Evolutionary conservation across 495 filamentous ascomycete genomes (phyloP), one percentile per base, ranked within the genome.

Genomic region (Daldinia caldariorum): DNA sequence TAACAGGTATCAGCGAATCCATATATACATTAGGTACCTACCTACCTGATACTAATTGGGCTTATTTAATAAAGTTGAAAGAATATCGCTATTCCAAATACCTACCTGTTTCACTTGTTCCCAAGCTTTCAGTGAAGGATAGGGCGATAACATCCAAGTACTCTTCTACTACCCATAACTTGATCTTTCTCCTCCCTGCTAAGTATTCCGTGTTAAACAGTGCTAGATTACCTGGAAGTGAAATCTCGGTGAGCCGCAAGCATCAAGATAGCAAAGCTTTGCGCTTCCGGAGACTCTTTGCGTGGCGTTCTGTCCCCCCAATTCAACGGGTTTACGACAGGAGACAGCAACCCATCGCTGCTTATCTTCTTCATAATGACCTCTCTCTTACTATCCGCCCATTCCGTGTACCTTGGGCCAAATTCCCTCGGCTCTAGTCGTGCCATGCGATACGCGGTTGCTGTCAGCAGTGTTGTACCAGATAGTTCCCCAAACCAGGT

Each of bases 401-500:
- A 86, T 6, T 68, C 49, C 34, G 74, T 64, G 58, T 85, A 85
- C 61, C 69, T 72, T n/a, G 56, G 39, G 18, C 77, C 78, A 56
- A 82, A 84, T 26, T 49, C 70, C 12, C 41, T 57, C 3, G 84
- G 80, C 31, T 76, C 75, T 31, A 85, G 68, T 13, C 78, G 71
- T 43, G 79, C 80, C 78, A 87, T 78, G 7, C 84, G 78, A 58
- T 84, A 86, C 13, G 77, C 79, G 3, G 78, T 77, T 18, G 84
- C 78, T 16, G 79, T 72, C 32, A 87, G 51, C 6, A 85, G 64
- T 4, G 80, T 70, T 12, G 84, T 87, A 29, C 84, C 84, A 0
- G 84, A 80, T 0, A 83, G 79, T 68, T 87, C 84, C 8, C 82
- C 84, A 66, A 82, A 86, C 84, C 83, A 86, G 20, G 57, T 77